These are phyloP conservation scores for Psilocybe tampanensis DNA, from an alignment of 768 basidiomycete species.

Conservation along the genomic window DNA sequence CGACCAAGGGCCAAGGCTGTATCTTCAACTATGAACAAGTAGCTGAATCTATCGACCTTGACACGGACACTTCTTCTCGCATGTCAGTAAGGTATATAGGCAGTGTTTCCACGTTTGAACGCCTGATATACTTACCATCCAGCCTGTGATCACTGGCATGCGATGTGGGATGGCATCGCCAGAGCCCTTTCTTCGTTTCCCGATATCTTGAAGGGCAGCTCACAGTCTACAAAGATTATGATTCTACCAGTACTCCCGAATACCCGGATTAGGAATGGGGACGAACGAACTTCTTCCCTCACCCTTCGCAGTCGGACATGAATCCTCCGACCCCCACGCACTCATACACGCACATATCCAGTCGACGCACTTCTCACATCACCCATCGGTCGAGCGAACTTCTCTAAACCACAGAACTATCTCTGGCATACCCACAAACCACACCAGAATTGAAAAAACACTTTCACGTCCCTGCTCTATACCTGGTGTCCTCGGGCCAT, in stretches of 20 bases:
- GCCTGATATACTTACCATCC: neutral
- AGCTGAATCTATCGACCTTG: neutral
- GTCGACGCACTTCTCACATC: neutral
- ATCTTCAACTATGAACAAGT: neutral
- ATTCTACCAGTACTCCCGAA: neutral
- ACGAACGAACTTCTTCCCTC: neutral
- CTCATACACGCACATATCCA: neutral
- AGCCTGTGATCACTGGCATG: neutral
- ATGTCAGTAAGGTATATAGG: neutral
- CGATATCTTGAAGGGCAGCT: neutral
- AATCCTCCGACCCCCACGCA: neutral
- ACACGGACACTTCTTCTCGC: neutral
- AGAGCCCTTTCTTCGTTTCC: neutral
- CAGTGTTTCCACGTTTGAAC: neutral
- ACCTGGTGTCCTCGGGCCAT: neutral
- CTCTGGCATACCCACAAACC: neutral
- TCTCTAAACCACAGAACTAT: neutral
- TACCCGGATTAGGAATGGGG: neutral
- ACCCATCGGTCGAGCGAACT: neutral
- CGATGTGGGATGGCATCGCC: neutral
- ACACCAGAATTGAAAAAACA: neutral
- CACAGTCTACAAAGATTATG: neutral
- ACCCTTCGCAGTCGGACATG: neutral
- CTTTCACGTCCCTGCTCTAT: neutral
- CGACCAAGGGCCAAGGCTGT: neutral